phyloP scores from a whole-genome alignment of 176 grass and related monocot species.

The Juncus effusus region DNA sequence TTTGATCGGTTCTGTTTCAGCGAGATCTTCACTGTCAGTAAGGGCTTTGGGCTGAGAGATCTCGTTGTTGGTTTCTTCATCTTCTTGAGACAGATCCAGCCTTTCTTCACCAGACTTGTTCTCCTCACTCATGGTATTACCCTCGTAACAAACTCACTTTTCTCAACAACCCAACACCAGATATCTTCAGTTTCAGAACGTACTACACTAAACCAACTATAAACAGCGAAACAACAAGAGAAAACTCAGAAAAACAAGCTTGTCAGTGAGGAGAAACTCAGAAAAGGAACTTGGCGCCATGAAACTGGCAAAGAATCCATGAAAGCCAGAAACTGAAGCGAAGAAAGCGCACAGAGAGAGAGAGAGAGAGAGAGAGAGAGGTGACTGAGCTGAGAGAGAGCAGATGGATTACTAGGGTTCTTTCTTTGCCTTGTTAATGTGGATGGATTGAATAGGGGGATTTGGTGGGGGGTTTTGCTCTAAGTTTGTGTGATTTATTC shows the following conservation, averaged over 20 bases:
- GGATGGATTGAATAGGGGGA: constrained; percentile 29
- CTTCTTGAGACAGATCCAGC: constrained; percentile 23
- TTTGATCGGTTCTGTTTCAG: constrained; percentile 16
- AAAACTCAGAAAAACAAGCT: constrained; percentile 8
- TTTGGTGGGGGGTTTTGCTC: constrained; percentile 7
- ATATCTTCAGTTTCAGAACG: no score
- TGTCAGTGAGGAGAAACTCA: background rate
- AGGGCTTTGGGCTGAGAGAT: constrained; percentile 21
- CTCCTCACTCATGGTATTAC: constrained; percentile 33
- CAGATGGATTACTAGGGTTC: background rate
- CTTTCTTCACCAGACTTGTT: constrained; percentile 26
- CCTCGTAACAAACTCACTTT: constrained; percentile 8
- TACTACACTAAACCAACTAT: background rate
- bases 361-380: constrained; percentile 1
- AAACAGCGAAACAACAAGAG: background rate
- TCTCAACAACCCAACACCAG: background rate
- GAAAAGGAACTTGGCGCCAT: constrained; percentile 21
- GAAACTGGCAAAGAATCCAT: background rate
- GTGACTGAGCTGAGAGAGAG: background rate
- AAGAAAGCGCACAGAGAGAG: background rate
- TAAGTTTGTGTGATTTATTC: no score
- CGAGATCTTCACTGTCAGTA: constrained; percentile 9
- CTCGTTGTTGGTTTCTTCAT: constrained; percentile 32
- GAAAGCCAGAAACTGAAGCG: background rate
- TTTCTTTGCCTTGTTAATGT: constrained; percentile 1